Percentiles rank a stretch among this genome's conserved stretches.
Evolutionary conservation across 306 rosid genomes (phyloP).

Genomic region (Dalbergia cultrata): DNA sequence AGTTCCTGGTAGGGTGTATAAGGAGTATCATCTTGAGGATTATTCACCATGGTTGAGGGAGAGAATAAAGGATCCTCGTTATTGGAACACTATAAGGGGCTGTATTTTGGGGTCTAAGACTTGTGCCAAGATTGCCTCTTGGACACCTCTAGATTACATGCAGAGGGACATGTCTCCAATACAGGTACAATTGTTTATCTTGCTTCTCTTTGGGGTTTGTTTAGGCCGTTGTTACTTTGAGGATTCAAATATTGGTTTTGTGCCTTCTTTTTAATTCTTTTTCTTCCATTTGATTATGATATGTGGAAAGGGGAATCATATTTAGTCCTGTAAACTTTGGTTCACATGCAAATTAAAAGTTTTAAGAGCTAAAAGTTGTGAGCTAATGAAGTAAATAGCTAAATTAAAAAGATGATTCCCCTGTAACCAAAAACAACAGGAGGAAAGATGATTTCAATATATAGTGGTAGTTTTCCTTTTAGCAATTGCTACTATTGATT

Average conservation of each 20-base stretch:
- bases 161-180: conserved; percentile 80
- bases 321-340: not conserved
- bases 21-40: conserved; percentile 64
- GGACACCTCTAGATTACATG: conserved; percentile 83
- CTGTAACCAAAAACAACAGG: no score
- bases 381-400: not conserved
- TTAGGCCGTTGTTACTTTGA: not conserved
- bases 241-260: not conserved
- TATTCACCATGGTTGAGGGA: conserved; percentile 86
- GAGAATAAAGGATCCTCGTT: conserved; percentile 66
- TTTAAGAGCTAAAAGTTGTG: not conserved
- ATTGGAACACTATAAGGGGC: conserved; percentile 76
- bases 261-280: no score
- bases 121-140: conserved; percentile 65
- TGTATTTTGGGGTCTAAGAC: conserved; percentile 88
- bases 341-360: not conserved
- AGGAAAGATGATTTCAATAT: not conserved
- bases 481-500: no score
- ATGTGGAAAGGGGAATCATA: no score
- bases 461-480: no score
- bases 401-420: not conserved
- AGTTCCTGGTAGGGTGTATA: conserved; percentile 78
- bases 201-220: not conserved
- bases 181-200: conserved; percentile 62
- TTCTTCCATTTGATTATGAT: not conserved